phyloP scores from a whole-genome alignment of 202 grass and related monocot species.

The Brachypodium distachyon region DNA sequence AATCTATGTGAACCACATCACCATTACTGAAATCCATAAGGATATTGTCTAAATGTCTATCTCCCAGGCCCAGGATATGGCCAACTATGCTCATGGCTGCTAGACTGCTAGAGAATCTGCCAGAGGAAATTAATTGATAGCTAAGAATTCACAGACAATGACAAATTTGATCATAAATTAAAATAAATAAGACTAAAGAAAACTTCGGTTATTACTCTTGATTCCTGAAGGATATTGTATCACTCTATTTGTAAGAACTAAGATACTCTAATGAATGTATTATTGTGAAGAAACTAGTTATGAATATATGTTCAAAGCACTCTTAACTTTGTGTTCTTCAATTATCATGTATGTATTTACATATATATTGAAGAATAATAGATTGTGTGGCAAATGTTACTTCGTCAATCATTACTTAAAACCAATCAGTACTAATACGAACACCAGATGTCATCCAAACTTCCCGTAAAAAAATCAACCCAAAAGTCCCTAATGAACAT shows the following conservation, averaged over 20 bases:
- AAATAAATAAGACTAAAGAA: constrained; percentile 13
- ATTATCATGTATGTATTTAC: constrained; percentile 8
- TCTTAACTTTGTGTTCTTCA: neutral
- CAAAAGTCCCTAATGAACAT: constrained; percentile 1
- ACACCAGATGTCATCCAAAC: constrained; percentile 15
- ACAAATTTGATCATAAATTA: neutral
- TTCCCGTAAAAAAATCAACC: neutral
- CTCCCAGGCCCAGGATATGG: constrained; percentile 87
- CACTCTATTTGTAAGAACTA: neutral
- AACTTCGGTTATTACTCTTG: constrained; percentile 18
- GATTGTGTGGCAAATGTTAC: neutral
- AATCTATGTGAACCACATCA: constrained; percentile 97
- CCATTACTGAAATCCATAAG: constrained; percentile 91
- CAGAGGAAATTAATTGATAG: constrained; percentile 11
- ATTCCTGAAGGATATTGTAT: constrained; percentile 3
- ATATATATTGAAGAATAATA: neutral
- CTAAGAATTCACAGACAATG: constrained; percentile 9
- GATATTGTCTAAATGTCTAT: constrained; percentile 97
- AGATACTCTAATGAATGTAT: neutral
- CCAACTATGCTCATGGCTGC: constrained; percentile 97
- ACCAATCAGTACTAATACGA: too few species aligned
- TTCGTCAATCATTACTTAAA: constrained; percentile 6
- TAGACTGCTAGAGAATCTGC: constrained; percentile 89
- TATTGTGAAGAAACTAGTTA: constrained; percentile 17
- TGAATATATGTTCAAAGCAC: constrained; percentile 1